phyloP scores from a whole-genome alignment of 495 filamentous ascomycete genomes.

The Talaromyces adpressus region DNA sequence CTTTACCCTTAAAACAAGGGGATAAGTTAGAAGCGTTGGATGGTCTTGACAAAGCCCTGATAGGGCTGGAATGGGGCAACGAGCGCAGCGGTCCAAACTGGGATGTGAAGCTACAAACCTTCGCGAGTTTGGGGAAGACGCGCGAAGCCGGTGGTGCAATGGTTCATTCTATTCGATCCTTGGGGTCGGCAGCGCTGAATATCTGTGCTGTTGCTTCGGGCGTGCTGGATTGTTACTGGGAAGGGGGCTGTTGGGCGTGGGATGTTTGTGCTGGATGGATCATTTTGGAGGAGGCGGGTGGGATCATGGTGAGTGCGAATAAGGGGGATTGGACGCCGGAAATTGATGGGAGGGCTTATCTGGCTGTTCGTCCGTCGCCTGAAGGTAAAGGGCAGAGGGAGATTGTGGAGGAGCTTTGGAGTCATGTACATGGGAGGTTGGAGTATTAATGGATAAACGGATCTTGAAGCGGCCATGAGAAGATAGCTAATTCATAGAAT shows the following conservation, averaged over 20 bases:
- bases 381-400: conserved; percentile 61
- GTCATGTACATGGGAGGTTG: conserved; percentile 27
- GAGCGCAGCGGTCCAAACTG: conserved; percentile 71
- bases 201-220: conserved; percentile 75
- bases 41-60: conserved; percentile 53
- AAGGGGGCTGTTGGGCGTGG: conserved; percentile 92
- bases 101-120: conserved; percentile 63
- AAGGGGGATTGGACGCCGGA: conserved; percentile 65
- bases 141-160: conserved; percentile 69
- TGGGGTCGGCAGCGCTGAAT: conserved; percentile 81
- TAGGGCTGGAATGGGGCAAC: conserved; percentile 73
- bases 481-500: background rate
- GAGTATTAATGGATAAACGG: conserved; percentile 16
- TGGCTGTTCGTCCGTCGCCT: conserved; percentile 60
- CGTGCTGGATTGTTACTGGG: conserved; percentile 81
- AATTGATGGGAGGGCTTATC: conserved; percentile 71
- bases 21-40: conserved; percentile 44
- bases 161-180: conserved; percentile 69
- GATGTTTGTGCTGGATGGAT: conserved; percentile 92
- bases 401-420: conserved; percentile 80
- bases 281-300: conserved; percentile 78
- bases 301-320: conserved; percentile 71
- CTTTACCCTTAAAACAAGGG: conserved; percentile 47
- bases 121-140: conserved; percentile 54
- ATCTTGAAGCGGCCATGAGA: background rate